Evolutionary conservation across 225 moss, liverwort and hornwort species (phyloP).

Genomic region (Climacium dendroides): DNA sequence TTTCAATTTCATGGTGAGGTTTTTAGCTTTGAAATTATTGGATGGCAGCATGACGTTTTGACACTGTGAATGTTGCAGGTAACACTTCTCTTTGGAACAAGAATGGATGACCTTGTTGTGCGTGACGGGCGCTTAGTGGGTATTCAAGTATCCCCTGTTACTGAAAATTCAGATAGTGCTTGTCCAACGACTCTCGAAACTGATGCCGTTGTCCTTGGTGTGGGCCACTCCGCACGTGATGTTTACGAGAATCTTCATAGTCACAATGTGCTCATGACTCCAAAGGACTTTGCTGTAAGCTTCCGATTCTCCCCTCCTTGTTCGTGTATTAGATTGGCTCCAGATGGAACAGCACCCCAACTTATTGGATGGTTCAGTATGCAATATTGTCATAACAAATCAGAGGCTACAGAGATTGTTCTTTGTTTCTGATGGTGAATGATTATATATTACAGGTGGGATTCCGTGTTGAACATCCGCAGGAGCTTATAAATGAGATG

Average conservation of each 20-base stretch:
- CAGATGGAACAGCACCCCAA: not conserved
- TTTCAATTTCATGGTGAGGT: not conserved
- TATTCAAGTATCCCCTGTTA: conserved; percentile 43
- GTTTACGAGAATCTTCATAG: conserved; percentile 63
- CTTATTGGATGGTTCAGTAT: not conserved
- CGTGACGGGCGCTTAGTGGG: conserved; percentile 64
- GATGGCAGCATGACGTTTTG: not conserved
- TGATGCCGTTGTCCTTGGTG: conserved; percentile 85
- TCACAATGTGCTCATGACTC: conserved; percentile 74
- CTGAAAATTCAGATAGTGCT: not conserved
- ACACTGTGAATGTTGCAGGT: conserved; percentile 36
- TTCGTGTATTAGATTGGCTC: not conserved
- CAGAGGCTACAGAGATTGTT: not conserved
- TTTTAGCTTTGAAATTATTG: not conserved
- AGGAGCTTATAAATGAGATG: conserved; percentile 94
- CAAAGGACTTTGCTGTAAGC: conserved; percentile 87
- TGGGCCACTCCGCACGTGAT: conserved; percentile 97
- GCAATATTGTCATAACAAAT: not conserved
- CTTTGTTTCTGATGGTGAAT: not conserved
- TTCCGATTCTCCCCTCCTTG: not conserved
- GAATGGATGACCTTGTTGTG: conserved; percentile 79
- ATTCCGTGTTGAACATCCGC: conserved; percentile 93
- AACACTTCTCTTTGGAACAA: conserved; percentile 77
- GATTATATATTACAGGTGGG: conserved; percentile 50
- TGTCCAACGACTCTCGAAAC: conserved; percentile 36